A percentile compares a stretch with the other conserved stretches of the same genome.
Evolutionary conservation across 305 asterid species (phyloP).

Genomic region (Stenogyne calaminthoides): DNA sequence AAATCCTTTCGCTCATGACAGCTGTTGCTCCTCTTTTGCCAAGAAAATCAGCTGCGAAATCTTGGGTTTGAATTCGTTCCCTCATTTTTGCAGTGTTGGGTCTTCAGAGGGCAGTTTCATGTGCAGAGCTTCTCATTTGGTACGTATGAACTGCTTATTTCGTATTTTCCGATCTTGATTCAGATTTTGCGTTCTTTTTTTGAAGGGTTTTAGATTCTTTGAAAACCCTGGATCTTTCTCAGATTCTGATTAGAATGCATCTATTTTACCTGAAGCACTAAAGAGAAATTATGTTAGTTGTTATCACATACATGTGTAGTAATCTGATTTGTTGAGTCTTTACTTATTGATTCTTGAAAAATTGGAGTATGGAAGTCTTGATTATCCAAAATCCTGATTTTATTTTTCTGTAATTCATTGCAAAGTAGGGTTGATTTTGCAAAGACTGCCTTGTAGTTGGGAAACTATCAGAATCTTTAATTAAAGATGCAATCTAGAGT

Average conservation of each 20-base stretch:
- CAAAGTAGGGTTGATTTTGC: conserved; percentile 31
- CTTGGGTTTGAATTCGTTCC: conserved; percentile 16
- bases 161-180: conserved; percentile 1
- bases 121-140: conserved; percentile 31
- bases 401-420: neutral
- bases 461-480: conserved; percentile 13
- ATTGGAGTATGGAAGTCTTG: neutral
- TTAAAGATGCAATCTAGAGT: conserved; percentile 46
- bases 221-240: conserved; percentile 14
- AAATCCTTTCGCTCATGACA: conserved; percentile 12
- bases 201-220: conserved; percentile 21
- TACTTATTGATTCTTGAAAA: neutral
- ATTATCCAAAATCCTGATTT: conserved; percentile 13
- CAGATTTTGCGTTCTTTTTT: neutral
- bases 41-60: conserved; percentile 32
- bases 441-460: conserved; percentile 11
- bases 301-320: neutral
- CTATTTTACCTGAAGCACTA: neutral
- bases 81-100: conserved; percentile 12
- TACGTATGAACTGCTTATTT: conserved; percentile 16
- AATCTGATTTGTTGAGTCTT: neutral
- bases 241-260: neutral
- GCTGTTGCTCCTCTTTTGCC: conserved; percentile 8
- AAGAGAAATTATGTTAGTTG: neutral
- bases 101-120: neutral